Percentiles rank a stretch among this genome's conserved stretches.
Evolutionary conservation across 2,329 filamentous ascomycete species (phyloP).

Genomic region (Diaporthe humulicola): DNA sequence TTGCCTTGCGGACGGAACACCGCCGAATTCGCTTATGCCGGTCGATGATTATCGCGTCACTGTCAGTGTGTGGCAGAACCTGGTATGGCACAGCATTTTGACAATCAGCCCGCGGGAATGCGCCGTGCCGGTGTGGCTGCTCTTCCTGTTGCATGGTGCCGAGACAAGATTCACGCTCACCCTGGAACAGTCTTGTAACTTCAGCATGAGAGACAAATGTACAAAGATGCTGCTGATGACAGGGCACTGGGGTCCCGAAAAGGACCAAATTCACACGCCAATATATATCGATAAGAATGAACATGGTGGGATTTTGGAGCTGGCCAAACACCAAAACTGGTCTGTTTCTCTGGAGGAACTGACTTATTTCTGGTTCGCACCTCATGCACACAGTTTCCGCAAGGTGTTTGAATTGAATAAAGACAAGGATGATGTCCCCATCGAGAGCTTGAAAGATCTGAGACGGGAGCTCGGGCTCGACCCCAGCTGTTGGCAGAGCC

Average conservation of each 20-base stretch:
- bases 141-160: conserved; percentile 4
- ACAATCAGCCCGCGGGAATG: neutral
- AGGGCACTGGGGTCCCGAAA: neutral
- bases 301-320: neutral
- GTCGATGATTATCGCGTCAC: fast-evolving
- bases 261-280: neutral
- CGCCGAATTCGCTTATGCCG: neutral
- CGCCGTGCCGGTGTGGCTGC: neutral
- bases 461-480: neutral
- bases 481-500: neutral
- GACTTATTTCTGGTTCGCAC: neutral
- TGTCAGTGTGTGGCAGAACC: neutral
- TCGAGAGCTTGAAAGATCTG: too few species aligned
- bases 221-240: neutral
- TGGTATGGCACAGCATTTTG: neutral
- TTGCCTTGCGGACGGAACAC: neutral
- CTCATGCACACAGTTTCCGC: neutral
- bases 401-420: neutral
- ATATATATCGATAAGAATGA: neutral
- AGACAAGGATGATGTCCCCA: neutral
- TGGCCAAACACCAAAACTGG: neutral
- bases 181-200: neutral
- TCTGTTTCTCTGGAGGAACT: neutral
- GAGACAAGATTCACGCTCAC: neutral
- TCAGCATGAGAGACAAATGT: neutral